Evolutionary conservation across 2,329 filamentous ascomycete genomes (phyloP).

Genomic region (Microdochium trichocladiopsis): DNA sequence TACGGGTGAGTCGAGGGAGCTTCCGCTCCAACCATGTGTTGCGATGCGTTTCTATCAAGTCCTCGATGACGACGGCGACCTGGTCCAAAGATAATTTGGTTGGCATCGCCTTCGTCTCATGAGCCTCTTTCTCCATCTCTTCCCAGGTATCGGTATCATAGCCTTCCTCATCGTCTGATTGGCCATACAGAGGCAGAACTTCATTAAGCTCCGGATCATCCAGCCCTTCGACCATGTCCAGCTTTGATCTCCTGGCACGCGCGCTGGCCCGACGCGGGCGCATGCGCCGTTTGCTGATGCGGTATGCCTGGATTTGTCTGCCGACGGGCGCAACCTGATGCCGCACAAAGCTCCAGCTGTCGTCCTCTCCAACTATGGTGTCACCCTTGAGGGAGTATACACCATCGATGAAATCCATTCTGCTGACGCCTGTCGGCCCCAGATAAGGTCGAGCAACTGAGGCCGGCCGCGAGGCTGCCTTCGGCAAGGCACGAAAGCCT

Average conservation of each 20-base stretch:
- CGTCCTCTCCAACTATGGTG: neutral
- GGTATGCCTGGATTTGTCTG: constrained; percentile 8
- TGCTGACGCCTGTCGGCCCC: neutral
- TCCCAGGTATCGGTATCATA: constrained; percentile 52
- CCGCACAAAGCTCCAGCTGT: neutral
- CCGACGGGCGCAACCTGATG: neutral
- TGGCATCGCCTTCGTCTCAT: constrained; percentile 20
- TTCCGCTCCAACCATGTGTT: constrained; percentile 52
- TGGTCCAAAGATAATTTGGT: constrained; percentile 14
- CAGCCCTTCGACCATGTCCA: constrained; percentile 16
- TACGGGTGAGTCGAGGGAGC: constrained; percentile 44
- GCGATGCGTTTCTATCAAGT: constrained; percentile 42
- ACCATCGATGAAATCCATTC: neutral
- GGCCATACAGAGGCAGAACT: constrained; percentile 42
- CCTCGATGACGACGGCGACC: constrained; percentile 44
- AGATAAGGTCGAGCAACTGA: neutral
- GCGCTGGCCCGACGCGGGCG: constrained; percentile 3
- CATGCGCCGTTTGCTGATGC: constrained; percentile 13
- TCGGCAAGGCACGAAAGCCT: neutral
- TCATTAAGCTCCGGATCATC: constrained; percentile 27
- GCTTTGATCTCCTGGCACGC: constrained; percentile 7
- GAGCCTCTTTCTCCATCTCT: constrained; percentile 54
- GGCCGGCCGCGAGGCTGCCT: too few species aligned
- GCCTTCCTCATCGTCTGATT: constrained; percentile 41
- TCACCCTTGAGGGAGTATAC: neutral